phyloP scores from a whole-genome alignment of 75 land plant genomes.

The Pinus taeda region DNA sequence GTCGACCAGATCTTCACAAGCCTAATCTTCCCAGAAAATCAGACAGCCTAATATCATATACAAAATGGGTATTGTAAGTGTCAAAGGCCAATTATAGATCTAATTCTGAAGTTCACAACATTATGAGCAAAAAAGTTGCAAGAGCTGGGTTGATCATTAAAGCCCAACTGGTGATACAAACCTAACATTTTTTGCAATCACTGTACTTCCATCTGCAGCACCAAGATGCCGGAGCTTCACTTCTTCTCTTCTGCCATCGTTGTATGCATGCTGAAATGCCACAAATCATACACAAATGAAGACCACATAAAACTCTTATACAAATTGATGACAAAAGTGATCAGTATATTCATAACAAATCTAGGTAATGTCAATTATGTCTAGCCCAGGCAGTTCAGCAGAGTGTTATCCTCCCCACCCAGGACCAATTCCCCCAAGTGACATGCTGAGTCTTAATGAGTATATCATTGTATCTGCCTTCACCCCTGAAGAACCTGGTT shows the following conservation, averaged over 20 bases:
- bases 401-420: too few relatives aligned
- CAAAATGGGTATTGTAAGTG: constrained; percentile 13
- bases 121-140: background rate
- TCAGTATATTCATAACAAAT: background rate
- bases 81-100: constrained; percentile 23
- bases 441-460: too few relatives aligned
- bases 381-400: too few relatives aligned
- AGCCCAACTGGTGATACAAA: constrained; percentile 9
- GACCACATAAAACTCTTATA: constrained; percentile 4
- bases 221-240: constrained; percentile 85
- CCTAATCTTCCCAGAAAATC: constrained; percentile 18
- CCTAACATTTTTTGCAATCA: constrained; percentile 93
- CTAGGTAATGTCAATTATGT: too few relatives aligned
- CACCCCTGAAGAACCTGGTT: too few relatives aligned
- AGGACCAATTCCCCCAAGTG: too few relatives aligned
- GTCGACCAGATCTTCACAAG: constrained; percentile 1
- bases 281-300: background rate
- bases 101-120: background rate
- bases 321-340: background rate
- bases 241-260: constrained; percentile 89
- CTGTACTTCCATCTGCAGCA: constrained; percentile 87
- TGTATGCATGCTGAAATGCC: constrained; percentile 79
- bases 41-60: constrained; percentile 13
- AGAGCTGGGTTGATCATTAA: background rate
- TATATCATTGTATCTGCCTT: too few relatives aligned